Evolutionary conservation across 768 basidiomycete genomes (phyloP), one percentile per base, ranked within the genome.

Genomic region (Hericium erinaceus): DNA sequence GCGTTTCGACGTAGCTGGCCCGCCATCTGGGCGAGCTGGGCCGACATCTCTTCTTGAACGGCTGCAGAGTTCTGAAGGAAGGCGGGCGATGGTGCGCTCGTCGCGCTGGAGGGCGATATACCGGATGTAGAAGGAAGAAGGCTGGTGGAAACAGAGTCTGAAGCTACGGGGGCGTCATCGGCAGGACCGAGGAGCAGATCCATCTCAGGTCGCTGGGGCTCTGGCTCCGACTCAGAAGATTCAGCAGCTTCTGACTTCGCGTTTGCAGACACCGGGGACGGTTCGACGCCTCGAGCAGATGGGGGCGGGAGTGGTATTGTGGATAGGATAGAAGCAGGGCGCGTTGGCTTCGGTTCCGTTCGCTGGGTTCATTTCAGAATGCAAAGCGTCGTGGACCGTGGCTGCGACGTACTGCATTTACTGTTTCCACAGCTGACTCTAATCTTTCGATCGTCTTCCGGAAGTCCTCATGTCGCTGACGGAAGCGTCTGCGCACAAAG

Each of bases 1-100:
- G 92, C 85, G 62, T 95, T 95, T 22, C 81, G 77, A 64, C 89
- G 90, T 52, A 98, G 82, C 67, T 93, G 92, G 10, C 83, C 75
- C 0, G 92, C 92, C 95, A 98, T 98, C 57, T 82, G 70, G 0
- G 83, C 84, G 24, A 95, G 80, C 64, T 91, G 86, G 9, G 75
- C 74, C 0, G 88, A 79, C 50, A 95, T 80, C 22, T 89, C 81
- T 53, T 90, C 80, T 24, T 95, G 92, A 2, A 87, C 71, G 0
- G 78, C 75, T 8, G 46, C 59, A 39, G 85, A 80, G 58, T 81
- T 79, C 64, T 81, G 77, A 22, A 80, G 70, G 64, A 76, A 73
- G 4, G 74, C 70, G 3, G 75, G 73, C 20, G 64, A 63, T 10
- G 33, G 33, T 8, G 33, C 33, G 33, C 33, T 33, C 12, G 69